Evolutionary conservation across 768 basidiomycete genomes (phyloP), one percentile per base, ranked within the genome.

Genomic region (Mycena latifolia): DNA sequence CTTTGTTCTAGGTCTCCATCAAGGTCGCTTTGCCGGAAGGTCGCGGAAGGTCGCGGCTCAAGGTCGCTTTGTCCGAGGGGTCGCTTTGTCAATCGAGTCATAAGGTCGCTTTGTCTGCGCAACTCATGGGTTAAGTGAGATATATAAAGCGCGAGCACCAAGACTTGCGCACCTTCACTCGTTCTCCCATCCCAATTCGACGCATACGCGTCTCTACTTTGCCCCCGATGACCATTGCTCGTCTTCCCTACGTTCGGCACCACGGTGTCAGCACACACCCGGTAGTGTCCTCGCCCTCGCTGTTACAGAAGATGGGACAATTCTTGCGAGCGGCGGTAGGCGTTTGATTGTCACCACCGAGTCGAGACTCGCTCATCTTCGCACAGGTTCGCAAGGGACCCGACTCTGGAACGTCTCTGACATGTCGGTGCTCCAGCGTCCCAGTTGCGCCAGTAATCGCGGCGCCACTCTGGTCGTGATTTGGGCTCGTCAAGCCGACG

Each of bases 251-350:
- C 43, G 43, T 47, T 52, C 47, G 15, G 27, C 63, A 65, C 39
- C 50, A 27, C 15, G 61, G 61, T 20, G 18, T 61, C n/a, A 24
- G n/a, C 27, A 15, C 1, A 10, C 52, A 62, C 45, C 52, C 2
- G 61, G 61, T 15, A 54, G 22, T 25, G 39, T 62, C 53, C 61
- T 62, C 52, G 17, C 20, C 28, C 55, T 65, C 39, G 56, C 63
- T 12, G 39, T 46, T 11, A 58, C 55, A 29, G 50, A 41, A 53
- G 56, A 65, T 18, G 56, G 56, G 41, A 65, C 9, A 20, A 57
- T 48, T 28, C 56, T 65, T 2, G 56, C 50, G n/a, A 65, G 54
- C 41, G 63, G 63, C 46, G 63, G 63, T 64, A 55, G 43, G 63
- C 37, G 29, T 10, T 6, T 39, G n/a, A n/a, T n/a, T n/a, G n/a